Base-by-base conservation (phyloP, 1,139 yeast species). In the Martiniozyma asiatica region DNA sequence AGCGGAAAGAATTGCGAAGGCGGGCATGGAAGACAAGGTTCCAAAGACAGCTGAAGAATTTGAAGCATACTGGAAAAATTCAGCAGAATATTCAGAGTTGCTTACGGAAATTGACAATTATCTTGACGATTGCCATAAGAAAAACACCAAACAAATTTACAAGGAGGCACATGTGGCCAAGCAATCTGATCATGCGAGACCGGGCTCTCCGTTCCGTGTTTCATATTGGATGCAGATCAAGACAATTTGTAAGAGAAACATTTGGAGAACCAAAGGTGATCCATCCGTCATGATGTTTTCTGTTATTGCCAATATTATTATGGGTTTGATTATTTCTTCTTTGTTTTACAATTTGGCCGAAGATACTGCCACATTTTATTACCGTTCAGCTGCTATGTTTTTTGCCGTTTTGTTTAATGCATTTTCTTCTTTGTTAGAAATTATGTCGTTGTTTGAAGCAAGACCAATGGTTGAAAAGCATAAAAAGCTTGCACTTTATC, bases 401-500 rank as follows among this genome's bases (percentile, higher is more conserved):
- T 70, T 71, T 42, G 53, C 68, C 24, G 55, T 66, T 17, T 55
- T 72, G 40, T 70, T 64, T 47, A 66, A 66, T 51, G 61, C 75
- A 2, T 56, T 71, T 44, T 59, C 68, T 56, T 67, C 72, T 27
- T 44, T 72, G 32, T 68, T 74, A 6, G 71, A 68, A 41, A 56
- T 72, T 24, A 50, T 68, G 30, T 52, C 56, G 9, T 47, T 61
- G 13, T 70, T 65, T 38, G 58, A 55, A 16, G 60, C 62, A 27
- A 59, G 76, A 45, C 69, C 72, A 26, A 66, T 72, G 33, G 51
- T 72, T 34, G 61, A 63, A 53, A 72, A 72, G 41, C 79, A 72
- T 38, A 65, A 62, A 38, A 59, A 63, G 16, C 70, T 68, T 41
- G 63, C 72, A 1, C 50, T 72, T 36, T 71, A 66, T 37, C 76